These are phyloP conservation scores for Neospora caninum DNA, from an alignment of 169 alveolate genomes.

Conservation along the genomic window DNA sequence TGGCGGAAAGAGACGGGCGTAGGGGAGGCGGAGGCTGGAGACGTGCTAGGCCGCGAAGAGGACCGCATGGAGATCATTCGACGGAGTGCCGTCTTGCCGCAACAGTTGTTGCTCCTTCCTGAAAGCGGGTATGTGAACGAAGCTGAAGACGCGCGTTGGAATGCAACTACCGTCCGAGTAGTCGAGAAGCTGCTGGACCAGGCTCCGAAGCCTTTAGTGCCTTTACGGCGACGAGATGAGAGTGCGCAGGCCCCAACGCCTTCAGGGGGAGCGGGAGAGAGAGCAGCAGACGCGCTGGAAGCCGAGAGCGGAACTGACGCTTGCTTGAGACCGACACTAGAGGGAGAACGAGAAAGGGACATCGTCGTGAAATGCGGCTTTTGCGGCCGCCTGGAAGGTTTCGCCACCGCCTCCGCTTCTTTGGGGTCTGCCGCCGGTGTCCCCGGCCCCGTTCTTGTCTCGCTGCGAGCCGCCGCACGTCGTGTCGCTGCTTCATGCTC, in stretches of 20 bases:
- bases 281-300: too few species aligned
- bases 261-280: too few species aligned
- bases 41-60: not conserved
- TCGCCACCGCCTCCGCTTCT: not conserved
- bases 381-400: not conserved
- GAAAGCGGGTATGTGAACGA: not conserved
- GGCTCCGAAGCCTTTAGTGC: too few species aligned
- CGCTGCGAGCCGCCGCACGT: not conserved
- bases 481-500: not conserved
- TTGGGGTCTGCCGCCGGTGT: not conserved
- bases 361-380: not conserved
- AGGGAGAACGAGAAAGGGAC: not conserved
- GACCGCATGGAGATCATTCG: not conserved
- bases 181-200: not conserved
- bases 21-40: not conserved
- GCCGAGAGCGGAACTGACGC: too few species aligned
- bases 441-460: not conserved
- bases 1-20: not conserved
- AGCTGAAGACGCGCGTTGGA: not conserved
- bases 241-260: too few species aligned
- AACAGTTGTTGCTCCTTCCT: constrained; percentile 33
- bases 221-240: too few species aligned
- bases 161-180: not conserved
- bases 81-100: constrained; percentile 41
- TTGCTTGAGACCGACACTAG: too few species aligned